Conservation (phyloP, 2,329 filamentous ascomycete genomes). For the Penicillium crustosum region DNA sequence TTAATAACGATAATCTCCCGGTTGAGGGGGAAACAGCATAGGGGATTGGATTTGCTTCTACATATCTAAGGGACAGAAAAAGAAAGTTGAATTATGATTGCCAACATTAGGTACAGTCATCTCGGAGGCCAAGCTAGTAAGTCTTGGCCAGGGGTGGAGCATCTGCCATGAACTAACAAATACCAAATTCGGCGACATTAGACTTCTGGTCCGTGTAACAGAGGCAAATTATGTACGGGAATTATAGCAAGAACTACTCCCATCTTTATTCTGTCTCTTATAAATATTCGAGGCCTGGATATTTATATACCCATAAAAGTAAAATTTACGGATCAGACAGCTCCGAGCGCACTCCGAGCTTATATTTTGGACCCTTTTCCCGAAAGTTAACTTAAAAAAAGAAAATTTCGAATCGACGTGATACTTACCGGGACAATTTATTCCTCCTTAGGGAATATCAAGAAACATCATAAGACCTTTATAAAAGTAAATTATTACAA, state of each 20-base stretch:
- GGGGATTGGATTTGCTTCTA: no score
- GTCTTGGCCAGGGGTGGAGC: background rate
- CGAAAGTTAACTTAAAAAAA: background rate
- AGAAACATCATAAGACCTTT: background rate
- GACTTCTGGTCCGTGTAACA: background rate
- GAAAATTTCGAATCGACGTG: background rate
- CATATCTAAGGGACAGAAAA: no score
- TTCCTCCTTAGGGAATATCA: background rate
- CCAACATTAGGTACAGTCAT: background rate
- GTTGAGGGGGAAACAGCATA: no score
- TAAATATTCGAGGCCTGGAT: background rate
- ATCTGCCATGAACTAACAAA: background rate
- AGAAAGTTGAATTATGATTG: background rate
- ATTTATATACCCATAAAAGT: background rate
- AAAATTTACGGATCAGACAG: no score
- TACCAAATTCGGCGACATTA: background rate
- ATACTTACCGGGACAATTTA: background rate
- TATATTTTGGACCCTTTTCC: background rate
- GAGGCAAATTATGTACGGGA: background rate
- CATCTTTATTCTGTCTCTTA: no score
- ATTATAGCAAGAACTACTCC: background rate
- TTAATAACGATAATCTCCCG: no score
- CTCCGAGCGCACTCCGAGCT: background rate
- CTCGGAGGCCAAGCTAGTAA: background rate
- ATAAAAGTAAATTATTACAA: background rate